Evolutionary conservation across 2,329 filamentous ascomycete genomes (phyloP), one percentile per base, ranked within the genome.

Genomic region (Tolypocladium tropicale): DNA sequence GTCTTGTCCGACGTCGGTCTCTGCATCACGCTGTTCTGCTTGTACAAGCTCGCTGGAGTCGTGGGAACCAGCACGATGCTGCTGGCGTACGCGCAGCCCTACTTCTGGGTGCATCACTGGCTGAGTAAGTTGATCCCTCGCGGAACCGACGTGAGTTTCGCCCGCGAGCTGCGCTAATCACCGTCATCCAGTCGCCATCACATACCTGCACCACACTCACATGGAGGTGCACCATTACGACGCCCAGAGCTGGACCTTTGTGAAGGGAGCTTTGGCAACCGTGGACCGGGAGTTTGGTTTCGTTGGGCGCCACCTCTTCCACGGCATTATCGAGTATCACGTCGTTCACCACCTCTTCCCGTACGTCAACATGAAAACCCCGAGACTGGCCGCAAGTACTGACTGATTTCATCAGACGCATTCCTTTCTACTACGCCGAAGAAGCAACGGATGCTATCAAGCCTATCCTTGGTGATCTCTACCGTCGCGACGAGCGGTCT

Each of bases 21-120:
- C 30, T 70, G 72, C 33, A 72, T 80, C 37, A 80, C 78, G 63
- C 69, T 70, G 37, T 72, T 70, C 7, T 74, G 70, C 14, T 72
- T 88, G 43, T 83, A 80, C 67, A 72, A 75, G 56, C 75, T 75
- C 28, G 73, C 77, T 6, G 74, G 76, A 61, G 68, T 75, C 33
- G 73, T 85, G 18, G 83, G 82, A 41, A 74, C 72, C 61, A 77
- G 76, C 65, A 84, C 77, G 48, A 76, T 84, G 18, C 71, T 79
- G 54, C 71, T 84, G 46, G 46, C 46, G 6, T 88, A 87, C 68
- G 72, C 76, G 33, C 75, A 85, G 36, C 85, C 85, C 18, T 89
- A 86, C 69, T 66, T 86, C 58, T 88, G 84, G 84, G 78, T 85
- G 37, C 83, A 88, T 73, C 81, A 86, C 75, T 88, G 84, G 84